Evolutionary conservation across 768 basidiomycete genomes (phyloP), one percentile per base, ranked within the genome.

Genomic region (Phlegmacium glaucopus): DNA sequence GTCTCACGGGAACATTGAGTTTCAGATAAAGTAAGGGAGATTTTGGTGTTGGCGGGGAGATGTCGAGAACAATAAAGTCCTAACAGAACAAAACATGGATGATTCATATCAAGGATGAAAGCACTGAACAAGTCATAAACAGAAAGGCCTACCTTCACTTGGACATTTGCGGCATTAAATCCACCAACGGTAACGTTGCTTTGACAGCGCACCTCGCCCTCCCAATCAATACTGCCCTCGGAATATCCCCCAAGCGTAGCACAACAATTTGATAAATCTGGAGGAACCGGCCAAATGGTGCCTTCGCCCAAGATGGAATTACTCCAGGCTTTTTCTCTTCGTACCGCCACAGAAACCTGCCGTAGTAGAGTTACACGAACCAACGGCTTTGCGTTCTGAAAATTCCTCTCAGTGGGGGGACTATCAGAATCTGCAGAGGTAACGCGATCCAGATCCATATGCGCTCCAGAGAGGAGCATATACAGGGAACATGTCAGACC

Each of bases 221-320:
- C 79, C 76, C 83, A 87, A 52, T 85, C 82, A 2, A 85, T 63
- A 51, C 74, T 66, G 28, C 70, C 71, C 40, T 69, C 63, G 17
- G 57, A 53, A 37, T 61, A 63, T 9, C 56, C 54, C 47, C 51
- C 47, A 27, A 51, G 48, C 27, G 53, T 49, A 36, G 48, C 30
- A 34, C 56, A 60, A 53, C 57, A 52, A 45, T 58, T 45, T 55
- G 52, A 36, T 52, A 63, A 47, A 13, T 61, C 57, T 11, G 76
- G 71, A 0, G 77, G 74, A 1, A 77, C 65, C n/a, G 74, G 68
- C 36, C 66, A 61, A 9, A 83, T 51, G 15, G 68, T 64, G 3
- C 76, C 82, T 46, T 83, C 76, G 0, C 77, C 79, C 9, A 84
- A 53, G 2, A 63, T 60, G 2, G 44, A 55, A 48, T 72, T 74